These are phyloP conservation scores for Durusdinium trenchii DNA, from an alignment of 73 alveolate species.

Conservation along the genomic window DNA sequence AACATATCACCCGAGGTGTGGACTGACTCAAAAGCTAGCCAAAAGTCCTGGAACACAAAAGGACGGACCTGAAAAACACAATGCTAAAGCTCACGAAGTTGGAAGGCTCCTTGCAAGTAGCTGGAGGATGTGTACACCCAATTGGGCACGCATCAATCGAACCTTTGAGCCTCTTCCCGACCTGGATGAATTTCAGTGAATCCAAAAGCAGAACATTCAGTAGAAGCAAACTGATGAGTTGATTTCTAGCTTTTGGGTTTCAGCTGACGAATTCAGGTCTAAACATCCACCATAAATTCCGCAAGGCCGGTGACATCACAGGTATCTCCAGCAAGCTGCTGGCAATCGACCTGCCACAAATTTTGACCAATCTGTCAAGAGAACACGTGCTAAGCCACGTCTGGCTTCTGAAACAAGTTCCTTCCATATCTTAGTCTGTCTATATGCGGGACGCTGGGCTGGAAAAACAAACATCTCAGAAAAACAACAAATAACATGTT, in stretches of 20 bases:
- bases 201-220: background rate
- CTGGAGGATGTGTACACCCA: conserved; percentile 7
- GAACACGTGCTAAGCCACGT: too few species aligned
- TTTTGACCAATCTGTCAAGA: background rate
- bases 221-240: too few species aligned
- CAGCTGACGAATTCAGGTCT: too few species aligned
- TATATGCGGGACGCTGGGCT: too few species aligned
- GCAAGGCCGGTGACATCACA: conserved; percentile 77
- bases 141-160: background rate
- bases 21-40: conserved; percentile 59
- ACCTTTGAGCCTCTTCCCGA: background rate
- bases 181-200: background rate
- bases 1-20: background rate
- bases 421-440: too few species aligned
- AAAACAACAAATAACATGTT: too few species aligned
- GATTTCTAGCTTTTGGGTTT: too few species aligned
- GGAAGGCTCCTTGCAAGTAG: conserved; percentile 1
- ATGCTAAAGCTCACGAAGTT: too few species aligned
- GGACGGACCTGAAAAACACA: too few species aligned
- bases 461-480: too few species aligned
- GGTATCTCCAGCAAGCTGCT: conserved; percentile 76
- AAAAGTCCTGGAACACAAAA: conserved; percentile 92
- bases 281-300: conserved; percentile 36
- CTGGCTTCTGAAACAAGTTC: too few species aligned
- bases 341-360: conserved; percentile 84